Conservation (phyloP, 148 eudicot genomes). For the Arctostaphylos glauca region DNA sequence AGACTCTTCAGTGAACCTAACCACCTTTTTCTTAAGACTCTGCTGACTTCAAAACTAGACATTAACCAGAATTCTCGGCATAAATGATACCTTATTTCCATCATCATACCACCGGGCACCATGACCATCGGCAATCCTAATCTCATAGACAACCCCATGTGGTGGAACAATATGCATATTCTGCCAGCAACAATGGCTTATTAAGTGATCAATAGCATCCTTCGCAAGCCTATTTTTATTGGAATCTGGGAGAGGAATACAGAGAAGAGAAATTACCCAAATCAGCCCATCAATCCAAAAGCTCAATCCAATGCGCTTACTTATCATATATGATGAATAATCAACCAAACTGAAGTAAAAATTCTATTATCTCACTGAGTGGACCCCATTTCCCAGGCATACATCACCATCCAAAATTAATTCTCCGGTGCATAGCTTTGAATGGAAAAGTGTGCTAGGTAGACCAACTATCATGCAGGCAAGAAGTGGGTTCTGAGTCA, state of each 20-base stretch:
- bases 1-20: background rate
- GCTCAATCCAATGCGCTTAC: background rate
- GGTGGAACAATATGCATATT: constrained; percentile 75
- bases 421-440: background rate
- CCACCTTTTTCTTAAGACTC: background rate
- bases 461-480: background rate
- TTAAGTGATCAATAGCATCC: constrained; percentile 42
- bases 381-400: background rate
- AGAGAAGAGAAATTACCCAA: background rate
- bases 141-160: constrained; percentile 73
- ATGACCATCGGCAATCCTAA: constrained; percentile 67
- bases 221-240: constrained; percentile 60
- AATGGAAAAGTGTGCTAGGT: background rate
- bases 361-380: background rate
- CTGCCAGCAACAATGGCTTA: constrained; percentile 60
- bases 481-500: background rate
- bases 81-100: constrained; percentile 55
- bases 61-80: background rate
- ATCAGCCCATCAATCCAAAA: background rate
- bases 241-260: constrained; percentile 44
- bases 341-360: background rate
- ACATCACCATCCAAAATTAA: background rate
- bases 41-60: background rate
- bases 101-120: constrained; percentile 88
- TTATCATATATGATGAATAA: background rate